Evolutionary conservation across 1,284 basidiomycete genomes (phyloP), one percentile per base, ranked within the genome.

Genomic region (Kalmanozyma brasiliensis): DNA sequence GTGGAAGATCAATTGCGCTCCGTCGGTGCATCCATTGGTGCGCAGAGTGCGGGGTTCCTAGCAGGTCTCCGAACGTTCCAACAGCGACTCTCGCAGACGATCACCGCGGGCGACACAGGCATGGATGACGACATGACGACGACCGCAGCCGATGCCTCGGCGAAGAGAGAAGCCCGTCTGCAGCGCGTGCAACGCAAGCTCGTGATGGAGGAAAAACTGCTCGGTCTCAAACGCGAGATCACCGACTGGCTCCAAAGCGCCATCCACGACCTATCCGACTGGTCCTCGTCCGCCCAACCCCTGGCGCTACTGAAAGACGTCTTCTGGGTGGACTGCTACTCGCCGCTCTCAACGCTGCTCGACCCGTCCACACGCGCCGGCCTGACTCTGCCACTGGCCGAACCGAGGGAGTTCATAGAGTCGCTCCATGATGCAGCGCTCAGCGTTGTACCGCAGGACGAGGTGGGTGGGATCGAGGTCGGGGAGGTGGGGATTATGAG

Each of bases 211-310:
- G 68, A 71, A 29, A 71, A 66, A 20, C 53, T 71, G 7, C 53
- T 71, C 16, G 59, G 68, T 17, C 43, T 71, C 17, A 71, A 71
- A 36, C 58, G 68, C 5, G 63, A 71, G 34, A 65, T 71, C 35
- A 66, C 68, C 24, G 68, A 71, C 40, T 71, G 62, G 57, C 49
- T 71, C 51, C 51, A 41, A 0, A 40, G 41, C 29, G 46, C 59
- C 2, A 26, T 71, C 22, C 57, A 53, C 32, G 49, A 52, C n/a
- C 47, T 69, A 3, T 56, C 61, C 4, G 57, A 70, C 24, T 70
- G 67, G 67, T 38, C 46, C 8, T 17, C 48, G 4, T 16, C 45
- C 1, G 43, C 44, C 35, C 17, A 34, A 20, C 49, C 55, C 0
- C 11, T 70, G 24, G 57, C 48, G 17, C 41, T 70, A 1, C 49